A percentile compares a stretch with the other conserved stretches of the same genome.
Conservation (phyloP, 306 rosid genomes). For the Vigna mungo region DNA sequence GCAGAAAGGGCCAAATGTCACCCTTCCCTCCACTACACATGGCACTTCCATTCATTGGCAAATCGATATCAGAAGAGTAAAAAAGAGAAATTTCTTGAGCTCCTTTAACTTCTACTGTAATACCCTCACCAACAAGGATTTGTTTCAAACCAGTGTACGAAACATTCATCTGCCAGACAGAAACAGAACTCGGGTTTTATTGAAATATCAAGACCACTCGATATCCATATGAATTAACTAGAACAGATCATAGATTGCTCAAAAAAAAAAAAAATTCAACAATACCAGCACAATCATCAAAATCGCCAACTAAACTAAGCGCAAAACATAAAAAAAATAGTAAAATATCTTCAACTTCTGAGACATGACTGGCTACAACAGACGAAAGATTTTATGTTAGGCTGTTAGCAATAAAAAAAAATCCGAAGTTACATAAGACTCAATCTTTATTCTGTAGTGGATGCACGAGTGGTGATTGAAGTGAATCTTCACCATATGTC, state of each 20-base stretch:
- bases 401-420: background rate
- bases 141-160: slow-evolving; percentile 69
- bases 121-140: slow-evolving; percentile 85
- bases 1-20: slow-evolving; percentile 60
- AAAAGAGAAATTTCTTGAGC: slow-evolving; percentile 75
- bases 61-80: slow-evolving; percentile 58
- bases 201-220: slow-evolving; percentile 36
- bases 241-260: slow-evolving; percentile 9
- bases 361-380: slow-evolving; percentile 38
- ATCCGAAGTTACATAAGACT: background rate
- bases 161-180: slow-evolving; percentile 67
- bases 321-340: slow-evolving; percentile 22
- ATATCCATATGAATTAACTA: slow-evolving; percentile 3
- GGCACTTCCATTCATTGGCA: slow-evolving; percentile 52
- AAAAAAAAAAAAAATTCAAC: slow-evolving; percentile 14
- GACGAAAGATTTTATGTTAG: background rate
- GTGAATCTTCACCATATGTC: too few relatives aligned
- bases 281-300: background rate
- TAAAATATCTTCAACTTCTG: background rate
- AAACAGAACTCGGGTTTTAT: slow-evolving; percentile 28
- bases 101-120: slow-evolving; percentile 73
- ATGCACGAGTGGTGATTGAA: background rate
- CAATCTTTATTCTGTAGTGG: background rate
- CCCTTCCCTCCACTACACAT: slow-evolving; percentile 41
- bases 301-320: background rate